These are phyloP conservation scores for Russula earlei DNA, from an alignment of 768 basidiomycete genomes.

Conservation along the genomic window DNA sequence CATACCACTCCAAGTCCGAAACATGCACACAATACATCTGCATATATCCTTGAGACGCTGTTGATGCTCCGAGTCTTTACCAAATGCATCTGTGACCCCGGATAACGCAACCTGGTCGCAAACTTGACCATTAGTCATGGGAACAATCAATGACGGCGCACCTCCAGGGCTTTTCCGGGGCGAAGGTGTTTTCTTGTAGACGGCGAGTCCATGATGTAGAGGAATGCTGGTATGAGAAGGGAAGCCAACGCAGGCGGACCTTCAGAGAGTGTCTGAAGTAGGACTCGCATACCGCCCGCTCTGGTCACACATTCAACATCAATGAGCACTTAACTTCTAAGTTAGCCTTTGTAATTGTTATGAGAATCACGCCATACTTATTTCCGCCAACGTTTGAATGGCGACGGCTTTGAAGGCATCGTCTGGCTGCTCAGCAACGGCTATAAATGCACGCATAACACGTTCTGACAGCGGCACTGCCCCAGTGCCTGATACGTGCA, in stretches of 20 bases:
- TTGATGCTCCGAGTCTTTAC: constrained; percentile 66
- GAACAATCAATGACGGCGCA: constrained; percentile 27
- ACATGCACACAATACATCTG: constrained; percentile 69
- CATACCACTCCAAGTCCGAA: constrained; percentile 91
- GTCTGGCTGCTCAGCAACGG: constrained; percentile 86
- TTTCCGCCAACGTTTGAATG: constrained; percentile 83
- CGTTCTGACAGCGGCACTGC: constrained; percentile 59
- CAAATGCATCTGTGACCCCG: constrained; percentile 88
- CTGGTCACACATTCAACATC: constrained; percentile 76
- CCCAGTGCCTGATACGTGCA: constrained; percentile 32
- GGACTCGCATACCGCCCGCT: constrained; percentile 76
- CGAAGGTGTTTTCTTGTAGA: constrained; percentile 67
- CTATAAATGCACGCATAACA: constrained; percentile 82
- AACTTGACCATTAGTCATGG: background rate
- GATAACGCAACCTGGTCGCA: constrained; percentile 64
- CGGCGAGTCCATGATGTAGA: constrained; percentile 81
- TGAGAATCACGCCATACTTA: constrained; percentile 38
- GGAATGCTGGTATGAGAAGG: constrained; percentile 67
- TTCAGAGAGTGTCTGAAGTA: constrained; percentile 83
- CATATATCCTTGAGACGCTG: constrained; percentile 74
- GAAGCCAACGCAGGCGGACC: constrained; percentile 78
- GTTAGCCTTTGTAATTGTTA: background rate
- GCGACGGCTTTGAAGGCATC: constrained; percentile 79
- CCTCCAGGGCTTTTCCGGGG: constrained; percentile 86
- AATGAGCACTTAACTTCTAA: constrained; percentile 54